Evolutionary conservation across 2,329 filamentous ascomycete genomes (phyloP).

Genomic region (Westerdykella aurantiaca): DNA sequence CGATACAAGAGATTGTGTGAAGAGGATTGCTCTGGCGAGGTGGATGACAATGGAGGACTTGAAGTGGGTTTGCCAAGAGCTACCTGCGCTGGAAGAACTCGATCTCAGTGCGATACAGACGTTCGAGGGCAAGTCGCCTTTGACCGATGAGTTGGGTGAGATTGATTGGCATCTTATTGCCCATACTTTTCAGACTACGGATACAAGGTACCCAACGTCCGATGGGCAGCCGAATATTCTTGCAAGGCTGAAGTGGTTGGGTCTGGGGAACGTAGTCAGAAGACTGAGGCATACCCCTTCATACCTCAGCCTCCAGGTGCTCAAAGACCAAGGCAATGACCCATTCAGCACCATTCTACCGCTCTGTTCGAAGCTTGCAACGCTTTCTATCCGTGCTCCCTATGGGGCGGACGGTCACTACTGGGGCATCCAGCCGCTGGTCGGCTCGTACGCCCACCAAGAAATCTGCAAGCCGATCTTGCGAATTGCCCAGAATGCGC

Average conservation of each 20-base stretch:
- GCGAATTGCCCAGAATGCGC: constrained; percentile 2
- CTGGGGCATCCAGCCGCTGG: not conserved
- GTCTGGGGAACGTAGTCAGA: constrained; percentile 4
- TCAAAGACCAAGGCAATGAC: not conserved
- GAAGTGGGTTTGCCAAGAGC: constrained; percentile 13
- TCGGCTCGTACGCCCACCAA: constrained; percentile 4
- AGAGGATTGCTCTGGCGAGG: constrained; percentile 17
- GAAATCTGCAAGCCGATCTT: constrained; percentile 13
- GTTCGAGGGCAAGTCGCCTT: not conserved
- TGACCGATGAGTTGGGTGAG: not conserved
- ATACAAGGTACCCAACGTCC: no score
- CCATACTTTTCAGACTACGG: not conserved
- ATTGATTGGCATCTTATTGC: not conserved
- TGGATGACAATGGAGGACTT: constrained; percentile 22
- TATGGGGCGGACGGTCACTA: constrained; percentile 6
- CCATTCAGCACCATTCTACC: constrained; percentile 2
- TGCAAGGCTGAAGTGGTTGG: constrained; percentile 14
- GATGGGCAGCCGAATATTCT: not conserved
- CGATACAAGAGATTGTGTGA: constrained; percentile 12
- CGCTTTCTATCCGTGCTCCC: constrained; percentile 16
- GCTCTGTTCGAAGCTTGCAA: constrained; percentile 10
- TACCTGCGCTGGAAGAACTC: constrained; percentile 12
- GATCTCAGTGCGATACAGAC: constrained; percentile 16
- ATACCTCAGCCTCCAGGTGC: no score
- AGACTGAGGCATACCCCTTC: not conserved